phyloP scores from a whole-genome alignment of 2,329 filamentous ascomycete species.

The Pezicula rhizophila region DNA sequence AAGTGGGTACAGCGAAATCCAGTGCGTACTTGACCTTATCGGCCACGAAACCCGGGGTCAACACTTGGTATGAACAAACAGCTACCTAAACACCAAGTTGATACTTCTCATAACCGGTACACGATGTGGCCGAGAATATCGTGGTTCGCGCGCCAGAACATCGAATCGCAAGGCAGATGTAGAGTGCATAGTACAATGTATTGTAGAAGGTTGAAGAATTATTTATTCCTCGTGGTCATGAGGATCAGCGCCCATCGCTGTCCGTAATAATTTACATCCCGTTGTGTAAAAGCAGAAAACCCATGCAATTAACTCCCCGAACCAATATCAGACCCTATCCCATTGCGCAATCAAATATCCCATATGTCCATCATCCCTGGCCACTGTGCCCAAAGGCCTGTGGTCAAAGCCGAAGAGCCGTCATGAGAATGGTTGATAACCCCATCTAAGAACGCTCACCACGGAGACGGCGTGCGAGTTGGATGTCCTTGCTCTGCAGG shows the following conservation, averaged over 20 bases:
- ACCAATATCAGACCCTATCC: constrained; percentile 18
- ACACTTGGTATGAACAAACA: too few relatives aligned
- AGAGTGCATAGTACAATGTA: too few relatives aligned
- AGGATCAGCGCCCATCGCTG: constrained; percentile 27
- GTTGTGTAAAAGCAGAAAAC: constrained; percentile 15
- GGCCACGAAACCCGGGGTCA: too few relatives aligned
- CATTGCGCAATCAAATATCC: constrained; percentile 20
- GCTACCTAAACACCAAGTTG: too few relatives aligned
- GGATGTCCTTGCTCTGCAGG: constrained; percentile 71
- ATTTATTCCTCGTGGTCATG: constrained; percentile 12
- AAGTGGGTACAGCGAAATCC: too few relatives aligned
- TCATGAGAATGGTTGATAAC: constrained; percentile 6
- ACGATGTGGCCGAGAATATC: too few relatives aligned
- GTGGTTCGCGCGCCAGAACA: too few relatives aligned
- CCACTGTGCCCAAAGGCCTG: constrained; percentile 3
- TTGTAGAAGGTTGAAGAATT: too few relatives aligned
- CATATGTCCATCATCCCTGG: constrained; percentile 2
- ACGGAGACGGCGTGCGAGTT: constrained; percentile 89
- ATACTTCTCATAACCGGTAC: too few relatives aligned
- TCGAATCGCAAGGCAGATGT: too few relatives aligned
- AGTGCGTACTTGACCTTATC: too few relatives aligned
- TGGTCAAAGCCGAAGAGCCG: constrained; percentile 7
- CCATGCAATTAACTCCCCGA: constrained; percentile 18
- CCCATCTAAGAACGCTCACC: constrained; percentile 76
- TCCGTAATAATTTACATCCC: constrained; percentile 24